These are phyloP conservation scores for Rubia yunnanensis DNA, from an alignment of 257 asterid species.

Conservation along the genomic window DNA sequence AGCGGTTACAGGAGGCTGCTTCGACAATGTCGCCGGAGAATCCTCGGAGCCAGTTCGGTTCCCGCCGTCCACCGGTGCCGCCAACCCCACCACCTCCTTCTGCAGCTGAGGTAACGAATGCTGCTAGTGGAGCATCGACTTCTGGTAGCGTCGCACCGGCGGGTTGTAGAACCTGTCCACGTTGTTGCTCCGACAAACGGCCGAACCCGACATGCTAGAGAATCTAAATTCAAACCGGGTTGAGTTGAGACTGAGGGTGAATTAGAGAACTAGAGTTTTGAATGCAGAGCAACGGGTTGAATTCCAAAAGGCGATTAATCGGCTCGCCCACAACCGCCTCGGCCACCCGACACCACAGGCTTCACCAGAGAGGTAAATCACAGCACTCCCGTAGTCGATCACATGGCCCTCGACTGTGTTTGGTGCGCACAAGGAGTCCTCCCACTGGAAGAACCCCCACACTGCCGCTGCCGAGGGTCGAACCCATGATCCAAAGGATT, in stretches of 20 bases:
- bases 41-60: constrained; percentile 26
- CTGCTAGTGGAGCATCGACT: constrained; percentile 26
- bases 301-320: no score
- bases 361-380: no score
- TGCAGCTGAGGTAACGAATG: constrained; percentile 22
- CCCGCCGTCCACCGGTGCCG: constrained; percentile 19
- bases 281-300: constrained; percentile 14
- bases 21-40: constrained; percentile 35
- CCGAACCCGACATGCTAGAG: constrained; percentile 45
- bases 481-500: no score
- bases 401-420: no score
- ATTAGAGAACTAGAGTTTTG: background rate
- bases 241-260: background rate
- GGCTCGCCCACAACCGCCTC: no score
- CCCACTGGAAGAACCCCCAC: no score
- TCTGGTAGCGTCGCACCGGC: constrained; percentile 50
- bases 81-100: constrained; percentile 20
- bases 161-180: constrained; percentile 54
- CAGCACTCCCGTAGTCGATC: no score
- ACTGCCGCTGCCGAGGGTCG: no score
- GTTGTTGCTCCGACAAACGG: constrained; percentile 45
- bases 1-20: constrained; percentile 26
- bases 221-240: constrained; percentile 6
- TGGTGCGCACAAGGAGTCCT: no score
- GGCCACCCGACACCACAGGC: no score